These are phyloP conservation scores for Pholiota microspora DNA, from an alignment of 768 basidiomycete genomes.

Conservation along the genomic window DNA sequence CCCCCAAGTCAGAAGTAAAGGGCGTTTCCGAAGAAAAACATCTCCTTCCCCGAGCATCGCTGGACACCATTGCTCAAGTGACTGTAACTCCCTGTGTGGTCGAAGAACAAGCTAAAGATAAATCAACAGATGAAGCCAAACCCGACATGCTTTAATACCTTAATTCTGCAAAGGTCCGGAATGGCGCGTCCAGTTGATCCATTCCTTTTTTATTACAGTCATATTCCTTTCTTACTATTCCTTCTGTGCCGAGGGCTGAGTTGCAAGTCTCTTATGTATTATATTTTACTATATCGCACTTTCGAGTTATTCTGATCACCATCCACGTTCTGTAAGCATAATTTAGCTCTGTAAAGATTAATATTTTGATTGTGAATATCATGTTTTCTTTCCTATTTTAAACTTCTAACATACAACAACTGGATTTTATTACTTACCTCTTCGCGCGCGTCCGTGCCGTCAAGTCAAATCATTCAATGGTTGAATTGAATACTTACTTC, in stretches of 20 bases:
- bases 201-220: not conserved
- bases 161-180: too few species aligned
- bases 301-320: not conserved
- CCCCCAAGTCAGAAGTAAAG: not conserved
- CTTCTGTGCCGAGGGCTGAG: not conserved
- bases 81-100: not conserved
- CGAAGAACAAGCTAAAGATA: not conserved
- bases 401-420: too few species aligned
- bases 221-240: not conserved
- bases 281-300: not conserved
- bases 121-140: not conserved
- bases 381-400: not conserved
- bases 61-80: constrained; percentile 23
- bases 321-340: not conserved
- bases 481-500: not conserved
- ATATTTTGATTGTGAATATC: not conserved
- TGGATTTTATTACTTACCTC: too few species aligned
- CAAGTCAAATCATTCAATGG: not conserved
- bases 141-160: not conserved
- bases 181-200: not conserved
- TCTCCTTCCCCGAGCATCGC: constrained; percentile 18
- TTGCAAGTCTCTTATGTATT: not conserved
- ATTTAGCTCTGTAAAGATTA: not conserved
- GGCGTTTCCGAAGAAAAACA: not conserved
- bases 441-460: not conserved